Conservation (phyloP, 352 stramenopile species). For the Pilasporangium apinafurcum region DNA sequence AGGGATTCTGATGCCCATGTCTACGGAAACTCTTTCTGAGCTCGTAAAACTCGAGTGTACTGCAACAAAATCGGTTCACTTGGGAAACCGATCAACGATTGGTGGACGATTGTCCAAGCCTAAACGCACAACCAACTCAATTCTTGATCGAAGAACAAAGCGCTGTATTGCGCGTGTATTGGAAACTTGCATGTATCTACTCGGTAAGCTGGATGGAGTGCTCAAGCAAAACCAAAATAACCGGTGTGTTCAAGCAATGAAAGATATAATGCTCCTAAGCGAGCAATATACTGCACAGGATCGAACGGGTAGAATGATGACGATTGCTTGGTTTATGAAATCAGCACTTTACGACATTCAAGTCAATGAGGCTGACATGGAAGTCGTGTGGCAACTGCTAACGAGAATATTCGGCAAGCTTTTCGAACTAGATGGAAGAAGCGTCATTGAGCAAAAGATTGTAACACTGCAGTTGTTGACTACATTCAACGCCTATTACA, state of each 20-base stretch:
- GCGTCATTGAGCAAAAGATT: not conserved
- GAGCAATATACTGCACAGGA: constrained; percentile 3
- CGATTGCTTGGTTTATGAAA: constrained; percentile 30
- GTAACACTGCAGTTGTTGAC: constrained; percentile 19
- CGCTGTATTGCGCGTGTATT: constrained; percentile 9
- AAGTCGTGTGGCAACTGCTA: constrained; percentile 39
- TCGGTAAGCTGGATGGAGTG: constrained; percentile 22
- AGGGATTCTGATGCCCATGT: constrained; percentile 48
- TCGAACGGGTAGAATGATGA: constrained; percentile 4
- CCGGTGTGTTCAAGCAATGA: constrained; percentile 43
- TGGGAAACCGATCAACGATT: not conserved
- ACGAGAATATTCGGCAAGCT: constrained; percentile 11
- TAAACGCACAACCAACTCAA: not conserved
- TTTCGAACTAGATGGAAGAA: not conserved
- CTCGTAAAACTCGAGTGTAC: constrained; percentile 15
- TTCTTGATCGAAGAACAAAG: not conserved
- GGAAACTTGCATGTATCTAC: constrained; percentile 30
- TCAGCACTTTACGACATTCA: constrained; percentile 37
- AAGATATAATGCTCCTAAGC: constrained; percentile 32
- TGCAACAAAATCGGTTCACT: not conserved
- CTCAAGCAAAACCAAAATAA: constrained; percentile 55
- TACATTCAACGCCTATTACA: constrained; percentile 35
- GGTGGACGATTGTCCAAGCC: not conserved
- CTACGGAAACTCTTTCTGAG: constrained; percentile 42
- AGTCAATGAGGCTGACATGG: constrained; percentile 24